A percentile compares a stretch with the other conserved stretches of the same genome.
phyloP scores from a whole-genome alignment of 2,329 filamentous ascomycete species.

The Monosporascus sp. region DNA sequence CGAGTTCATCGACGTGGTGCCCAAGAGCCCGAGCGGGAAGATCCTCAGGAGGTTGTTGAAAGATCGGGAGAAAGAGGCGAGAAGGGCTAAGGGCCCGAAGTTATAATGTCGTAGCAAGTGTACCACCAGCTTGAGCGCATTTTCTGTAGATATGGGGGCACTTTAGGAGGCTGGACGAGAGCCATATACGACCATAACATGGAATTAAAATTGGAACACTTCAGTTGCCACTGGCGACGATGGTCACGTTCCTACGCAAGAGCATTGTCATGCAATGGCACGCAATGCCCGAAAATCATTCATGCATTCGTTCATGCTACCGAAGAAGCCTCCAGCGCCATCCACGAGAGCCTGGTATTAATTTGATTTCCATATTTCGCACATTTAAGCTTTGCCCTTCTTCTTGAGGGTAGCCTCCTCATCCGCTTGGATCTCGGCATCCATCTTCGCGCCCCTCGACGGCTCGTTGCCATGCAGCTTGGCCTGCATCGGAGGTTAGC shows the following conservation, averaged over 20 bases:
- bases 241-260: too few species aligned
- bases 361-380: not conserved
- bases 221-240: too few species aligned
- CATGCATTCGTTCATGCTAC: conserved; percentile 4
- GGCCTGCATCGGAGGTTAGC: conserved; percentile 36
- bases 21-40: conserved; percentile 62
- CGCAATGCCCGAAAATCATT: not conserved
- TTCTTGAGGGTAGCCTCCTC: conserved; percentile 59
- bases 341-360: not conserved
- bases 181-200: too few species aligned
- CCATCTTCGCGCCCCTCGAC: conserved; percentile 65
- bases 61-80: conserved; percentile 60
- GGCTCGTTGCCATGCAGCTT: conserved; percentile 67
- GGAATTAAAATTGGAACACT: too few species aligned
- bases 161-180: too few species aligned
- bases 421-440: conserved; percentile 62
- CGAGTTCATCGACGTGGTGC: conserved; percentile 51
- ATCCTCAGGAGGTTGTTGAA: conserved; percentile 57
- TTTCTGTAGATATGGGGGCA: too few species aligned
- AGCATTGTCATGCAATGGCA: too few species aligned
- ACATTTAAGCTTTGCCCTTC: conserved; percentile 47
- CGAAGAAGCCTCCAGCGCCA: not conserved
- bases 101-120: conserved; percentile 35
- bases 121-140: too few species aligned
- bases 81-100: conserved; percentile 55